Evolutionary conservation across 129 eudicot species (phyloP).

Genomic region (Deinandra increscens): DNA sequence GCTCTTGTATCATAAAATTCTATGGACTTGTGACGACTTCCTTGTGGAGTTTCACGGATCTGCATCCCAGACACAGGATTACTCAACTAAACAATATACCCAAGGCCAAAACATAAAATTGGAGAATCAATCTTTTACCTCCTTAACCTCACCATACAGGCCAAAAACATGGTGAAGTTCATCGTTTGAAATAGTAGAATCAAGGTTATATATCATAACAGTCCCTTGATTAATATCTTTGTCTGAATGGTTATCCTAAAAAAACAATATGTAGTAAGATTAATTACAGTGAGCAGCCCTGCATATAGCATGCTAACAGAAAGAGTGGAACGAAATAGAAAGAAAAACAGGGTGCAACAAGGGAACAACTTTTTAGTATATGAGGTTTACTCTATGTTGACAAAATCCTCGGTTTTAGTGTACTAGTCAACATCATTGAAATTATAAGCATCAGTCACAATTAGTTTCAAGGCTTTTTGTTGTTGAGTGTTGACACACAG

Average conservation of each 20-base stretch:
- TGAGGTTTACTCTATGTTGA: no score
- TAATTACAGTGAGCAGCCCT: background rate
- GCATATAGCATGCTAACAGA: background rate
- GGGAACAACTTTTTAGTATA: no score
- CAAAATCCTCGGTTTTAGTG: no score
- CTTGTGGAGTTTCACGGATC: constrained; percentile 73
- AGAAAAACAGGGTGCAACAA: no score
- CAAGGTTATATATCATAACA: constrained; percentile 67
- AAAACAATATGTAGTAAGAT: background rate
- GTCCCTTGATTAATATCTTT: constrained; percentile 78
- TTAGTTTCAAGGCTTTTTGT: no score
- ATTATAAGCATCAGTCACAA: no score
- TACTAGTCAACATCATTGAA: no score
- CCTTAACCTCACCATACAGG: constrained; percentile 85
- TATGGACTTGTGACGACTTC: constrained; percentile 54
- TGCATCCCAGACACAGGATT: constrained; percentile 35
- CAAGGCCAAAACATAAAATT: background rate
- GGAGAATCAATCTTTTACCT: constrained; percentile 53
- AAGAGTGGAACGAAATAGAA: background rate
- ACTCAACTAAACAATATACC: constrained; percentile 4
- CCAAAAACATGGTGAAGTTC: constrained; percentile 71
- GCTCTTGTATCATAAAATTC: constrained; percentile 85
- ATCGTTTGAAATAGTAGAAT: constrained; percentile 68
- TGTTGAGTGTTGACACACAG: no score
- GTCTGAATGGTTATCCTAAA: constrained; percentile 65